These are phyloP conservation scores for Alternaria sp. DNA, from an alignment of 2,329 filamentous ascomycete genomes.

Conservation along the genomic window DNA sequence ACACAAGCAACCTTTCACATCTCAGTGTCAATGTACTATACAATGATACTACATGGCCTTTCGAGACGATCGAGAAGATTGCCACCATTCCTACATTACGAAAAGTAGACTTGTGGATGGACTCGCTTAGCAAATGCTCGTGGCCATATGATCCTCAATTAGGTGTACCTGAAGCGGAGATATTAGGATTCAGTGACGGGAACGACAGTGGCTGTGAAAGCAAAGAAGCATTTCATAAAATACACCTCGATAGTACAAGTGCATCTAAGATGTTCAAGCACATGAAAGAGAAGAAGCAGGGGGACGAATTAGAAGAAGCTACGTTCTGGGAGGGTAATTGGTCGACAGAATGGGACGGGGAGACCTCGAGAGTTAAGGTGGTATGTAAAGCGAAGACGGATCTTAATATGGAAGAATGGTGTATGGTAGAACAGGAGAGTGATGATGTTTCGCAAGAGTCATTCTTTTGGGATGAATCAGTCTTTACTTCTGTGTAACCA, in stretches of 20 bases:
- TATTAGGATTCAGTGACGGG: background rate
- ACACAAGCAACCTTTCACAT: slow-evolving; percentile 17
- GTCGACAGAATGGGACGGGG: slow-evolving; percentile 3
- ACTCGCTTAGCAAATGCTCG: slow-evolving; percentile 5
- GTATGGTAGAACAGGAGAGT: slow-evolving; percentile 2
- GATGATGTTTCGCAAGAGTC: background rate
- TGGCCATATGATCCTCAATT: background rate
- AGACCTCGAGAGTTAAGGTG: slow-evolving; percentile 7
- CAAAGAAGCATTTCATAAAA: slow-evolving; percentile 17
- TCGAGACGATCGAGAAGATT: slow-evolving; percentile 15
- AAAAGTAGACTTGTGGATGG: slow-evolving; percentile 20
- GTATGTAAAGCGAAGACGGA: slow-evolving; percentile 13
- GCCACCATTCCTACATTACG: slow-evolving; percentile 14
- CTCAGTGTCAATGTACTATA: slow-evolving; percentile 23
- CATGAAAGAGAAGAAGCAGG: slow-evolving; percentile 17
- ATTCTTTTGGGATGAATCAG: background rate
- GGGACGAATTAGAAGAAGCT: slow-evolving; percentile 10
- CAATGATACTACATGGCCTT: slow-evolving; percentile 24
- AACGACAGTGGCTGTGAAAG: slow-evolving; percentile 6
- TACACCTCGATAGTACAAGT: slow-evolving; percentile 9
- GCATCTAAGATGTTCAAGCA: slow-evolving; percentile 19
- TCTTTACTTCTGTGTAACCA: background rate
- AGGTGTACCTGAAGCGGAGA: background rate
- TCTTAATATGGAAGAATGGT: background rate
- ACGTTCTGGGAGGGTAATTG: slow-evolving; percentile 24